phyloP scores from a whole-genome alignment of 2,329 filamentous ascomycete species.

The Xylariomycetidae sp. region DNA sequence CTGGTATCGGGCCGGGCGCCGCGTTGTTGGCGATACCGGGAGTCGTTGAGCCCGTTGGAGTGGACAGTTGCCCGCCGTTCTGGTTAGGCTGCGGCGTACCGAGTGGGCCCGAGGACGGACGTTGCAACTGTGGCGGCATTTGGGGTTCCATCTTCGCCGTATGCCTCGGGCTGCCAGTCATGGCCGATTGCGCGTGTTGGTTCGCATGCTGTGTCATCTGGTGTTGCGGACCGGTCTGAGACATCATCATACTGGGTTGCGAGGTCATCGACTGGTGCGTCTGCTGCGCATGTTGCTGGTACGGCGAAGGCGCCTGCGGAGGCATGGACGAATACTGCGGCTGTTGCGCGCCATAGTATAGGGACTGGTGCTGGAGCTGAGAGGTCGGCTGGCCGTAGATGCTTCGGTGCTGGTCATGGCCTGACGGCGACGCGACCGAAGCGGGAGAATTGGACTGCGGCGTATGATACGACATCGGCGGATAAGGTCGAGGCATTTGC shows the following conservation, averaged over 20 bases:
- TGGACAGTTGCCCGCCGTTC: constrained; percentile 38
- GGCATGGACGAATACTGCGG: constrained; percentile 62
- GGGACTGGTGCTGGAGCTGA: constrained; percentile 71
- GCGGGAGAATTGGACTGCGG: constrained; percentile 93
- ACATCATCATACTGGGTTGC: constrained; percentile 62
- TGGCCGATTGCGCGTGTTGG: constrained; percentile 48
- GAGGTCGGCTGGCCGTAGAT: constrained; percentile 77
- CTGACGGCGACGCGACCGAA: constrained; percentile 82
- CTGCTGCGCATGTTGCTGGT: constrained; percentile 53
- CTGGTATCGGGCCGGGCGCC: constrained; percentile 91
- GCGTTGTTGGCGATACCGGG: constrained; percentile 76
- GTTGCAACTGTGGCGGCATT: constrained; percentile 55
- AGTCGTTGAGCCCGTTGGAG: constrained; percentile 36
- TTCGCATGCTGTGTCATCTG: constrained; percentile 54
- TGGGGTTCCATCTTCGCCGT: constrained; percentile 60
- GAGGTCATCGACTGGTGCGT: constrained; percentile 55
- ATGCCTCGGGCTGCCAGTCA: constrained; percentile 55
- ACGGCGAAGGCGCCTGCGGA: constrained; percentile 55
- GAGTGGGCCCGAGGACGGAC: constrained; percentile 45
- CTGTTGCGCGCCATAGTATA: constrained; percentile 65
- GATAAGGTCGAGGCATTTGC: constrained; percentile 72
- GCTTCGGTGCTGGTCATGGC: constrained; percentile 82
- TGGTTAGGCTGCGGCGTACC: constrained; percentile 39
- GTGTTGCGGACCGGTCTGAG: constrained; percentile 50
- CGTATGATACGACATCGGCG: constrained; percentile 85